These are phyloP conservation scores for Coemansia sp. DNA, from an alignment of 192 early-diverging fungal species.

Conservation along the genomic window DNA sequence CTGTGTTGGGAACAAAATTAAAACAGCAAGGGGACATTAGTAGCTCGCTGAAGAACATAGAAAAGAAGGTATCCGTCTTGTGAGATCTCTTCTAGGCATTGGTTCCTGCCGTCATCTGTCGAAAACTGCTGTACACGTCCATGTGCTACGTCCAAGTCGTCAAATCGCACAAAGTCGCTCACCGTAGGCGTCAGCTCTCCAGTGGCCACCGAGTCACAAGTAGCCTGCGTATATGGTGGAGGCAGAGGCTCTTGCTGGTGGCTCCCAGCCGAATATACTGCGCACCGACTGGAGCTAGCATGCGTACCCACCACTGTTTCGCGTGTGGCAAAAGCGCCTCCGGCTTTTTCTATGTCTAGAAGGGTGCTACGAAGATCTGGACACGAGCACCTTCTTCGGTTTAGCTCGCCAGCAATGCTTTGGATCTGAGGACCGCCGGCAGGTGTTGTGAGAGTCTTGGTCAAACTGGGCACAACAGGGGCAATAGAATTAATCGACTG, in stretches of 20 bases:
- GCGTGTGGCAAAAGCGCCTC: background rate
- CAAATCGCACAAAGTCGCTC: conserved; percentile 53
- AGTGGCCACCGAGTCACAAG: background rate
- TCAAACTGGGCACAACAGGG: background rate
- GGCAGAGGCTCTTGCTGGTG: conserved; percentile 3
- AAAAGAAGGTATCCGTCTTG: conserved; percentile 68
- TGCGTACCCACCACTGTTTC: background rate
- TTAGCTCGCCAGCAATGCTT: background rate
- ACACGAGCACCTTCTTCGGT: background rate
- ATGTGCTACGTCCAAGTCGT: conserved; percentile 61
- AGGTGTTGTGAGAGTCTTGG: background rate
- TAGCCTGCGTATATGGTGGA: conserved; percentile 1
- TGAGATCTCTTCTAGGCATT: conserved; percentile 55
- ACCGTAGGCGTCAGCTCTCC: background rate
- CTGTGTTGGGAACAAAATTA: background rate
- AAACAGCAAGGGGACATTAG: background rate
- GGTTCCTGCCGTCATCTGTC: conserved; percentile 29
- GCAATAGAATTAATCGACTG: background rate
- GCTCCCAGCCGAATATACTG: background rate
- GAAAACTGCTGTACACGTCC: conserved; percentile 51
- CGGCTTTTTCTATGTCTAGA: background rate
- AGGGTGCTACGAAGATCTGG: background rate
- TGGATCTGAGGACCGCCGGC: background rate
- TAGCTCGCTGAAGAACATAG: conserved; percentile 61
- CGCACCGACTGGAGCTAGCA: background rate